Evolutionary conservation across 2,329 filamentous ascomycete species (phyloP), one percentile per base, ranked within the genome.

Genomic region (Ophiocordyceps unilateralis): DNA sequence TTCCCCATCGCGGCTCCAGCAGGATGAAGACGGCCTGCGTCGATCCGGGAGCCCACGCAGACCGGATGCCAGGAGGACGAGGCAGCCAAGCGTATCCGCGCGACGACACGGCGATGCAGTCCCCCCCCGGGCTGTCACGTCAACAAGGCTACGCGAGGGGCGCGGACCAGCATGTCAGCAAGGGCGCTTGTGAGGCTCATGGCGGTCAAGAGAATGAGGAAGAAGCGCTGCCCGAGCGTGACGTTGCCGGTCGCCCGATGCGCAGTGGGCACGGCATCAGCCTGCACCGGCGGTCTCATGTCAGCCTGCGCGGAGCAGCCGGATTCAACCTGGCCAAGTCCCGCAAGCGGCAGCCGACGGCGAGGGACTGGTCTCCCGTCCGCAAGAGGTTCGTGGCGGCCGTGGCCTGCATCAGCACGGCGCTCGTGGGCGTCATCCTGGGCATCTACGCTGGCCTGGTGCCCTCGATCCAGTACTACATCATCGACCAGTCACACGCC

Each of bases 401-500:
- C 4, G 73, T 85, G 45, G 76, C 81, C 10, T 88, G 83, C 54
- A 63, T 81, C 49, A 85, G 82, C 50, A 85, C 82, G 6, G 76
- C 78, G 14, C 64, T 85, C 43, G 67, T 87, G 39, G 83, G 83
- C 0, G 63, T 83, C 22, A 65, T 86, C 20, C 64, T 84, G 45
- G 83, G 83, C 1, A 81, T 87, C 20, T 89, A 87, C 55, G 78
- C 81, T 43, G 83, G 83, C 3, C 71, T 86, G 50, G 81, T 86
- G 1, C 81, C 83, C n/a, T 74, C 77, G 4, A 83, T 88, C 22
- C 82, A 87, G 54, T 86, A 86, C 56, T 78, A 77, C 51, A 74
- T 88, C 48, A 76, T 76, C 21, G 81, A 87, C 51, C 68, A 78
- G 46, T 62, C 74, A 39, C 81, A 85, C 51, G 68, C 74, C 46